phyloP scores from a whole-genome alignment of 192 early-diverging fungal genomes.

The Gonapodya sp. region DNA sequence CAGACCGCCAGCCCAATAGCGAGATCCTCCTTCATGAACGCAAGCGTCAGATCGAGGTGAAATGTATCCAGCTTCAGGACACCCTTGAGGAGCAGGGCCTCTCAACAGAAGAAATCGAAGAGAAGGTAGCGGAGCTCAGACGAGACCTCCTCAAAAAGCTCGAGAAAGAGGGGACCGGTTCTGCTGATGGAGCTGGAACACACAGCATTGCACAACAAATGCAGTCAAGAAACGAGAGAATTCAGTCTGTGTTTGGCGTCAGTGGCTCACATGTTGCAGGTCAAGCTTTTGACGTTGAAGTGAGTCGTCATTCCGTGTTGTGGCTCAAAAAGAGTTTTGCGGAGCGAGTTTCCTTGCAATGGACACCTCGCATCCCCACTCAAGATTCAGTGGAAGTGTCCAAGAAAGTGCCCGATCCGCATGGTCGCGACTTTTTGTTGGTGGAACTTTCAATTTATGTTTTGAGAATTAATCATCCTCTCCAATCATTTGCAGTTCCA shows the following conservation, averaged over 20 bases:
- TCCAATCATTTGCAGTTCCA: not conserved
- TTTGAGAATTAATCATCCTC: no score
- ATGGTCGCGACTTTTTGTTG: no score
- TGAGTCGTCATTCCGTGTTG: no score
- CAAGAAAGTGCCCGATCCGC: no score
- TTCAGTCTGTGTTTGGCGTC: constrained; percentile 63
- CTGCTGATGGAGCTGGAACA: constrained; percentile 31
- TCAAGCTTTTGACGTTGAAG: constrained; percentile 64
- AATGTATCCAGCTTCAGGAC: constrained; percentile 70
- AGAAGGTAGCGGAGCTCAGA: constrained; percentile 49
- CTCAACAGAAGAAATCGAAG: constrained; percentile 55
- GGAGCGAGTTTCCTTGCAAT: no score
- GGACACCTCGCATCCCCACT: no score
- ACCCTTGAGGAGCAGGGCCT: constrained; percentile 66
- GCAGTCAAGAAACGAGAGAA: constrained; percentile 45
- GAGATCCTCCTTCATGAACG: constrained; percentile 79
- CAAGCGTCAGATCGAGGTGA: constrained; percentile 79
- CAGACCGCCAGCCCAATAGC: constrained; percentile 48
- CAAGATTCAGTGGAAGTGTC: no score
- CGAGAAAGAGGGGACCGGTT: constrained; percentile 16
- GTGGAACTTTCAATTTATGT: no score
- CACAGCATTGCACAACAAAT: constrained; percentile 68
- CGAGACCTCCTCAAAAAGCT: constrained; percentile 44
- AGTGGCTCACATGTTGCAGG: constrained; percentile 57
- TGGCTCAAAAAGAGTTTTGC: no score